Base-by-base conservation (phyloP, 345 rosid genomes). In the Aquilaria sinensis region DNA sequence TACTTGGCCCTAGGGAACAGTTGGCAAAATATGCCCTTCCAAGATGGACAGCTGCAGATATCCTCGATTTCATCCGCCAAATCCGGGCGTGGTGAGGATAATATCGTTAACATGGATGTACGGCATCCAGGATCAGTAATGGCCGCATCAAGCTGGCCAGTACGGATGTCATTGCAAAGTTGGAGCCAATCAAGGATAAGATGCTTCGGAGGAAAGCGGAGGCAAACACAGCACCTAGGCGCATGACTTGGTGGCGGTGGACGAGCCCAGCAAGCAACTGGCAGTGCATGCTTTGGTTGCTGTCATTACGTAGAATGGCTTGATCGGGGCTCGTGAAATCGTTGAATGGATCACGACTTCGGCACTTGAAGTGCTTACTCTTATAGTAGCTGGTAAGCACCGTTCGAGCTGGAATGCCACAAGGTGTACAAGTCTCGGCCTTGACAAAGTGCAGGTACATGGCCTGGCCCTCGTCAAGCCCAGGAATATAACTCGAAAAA, bases 271-370 rank as follows among this genome's bases (percentile, higher is more conserved):
- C 69, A 12, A 83, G 76, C 72, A 83, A 69, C 79, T 85, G 88
- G 78, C 91, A 83, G 47, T 85, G 80, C 88, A 85, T 83, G 86
- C 91, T 85, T 65, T 85, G 91, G 66, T 62, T 55, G 70, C 86
- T 78, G 29, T 85, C 86, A 23, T 77, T 73, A 74, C 91, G 82
- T 54, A 85, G 61, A 67, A 85, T 83, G 53, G 84, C 72, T 31
- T 68, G 80, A 61, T 83, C 81, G 9, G 86, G 86, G 69, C 86
- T 85, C 3, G 88, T 77, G 58, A 58, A 75, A 60, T 85, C 81
- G 33, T 80, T 77, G 64, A 71, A 80, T 1, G 84, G 72, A 61
- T 80, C 88, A 0, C 69, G 73, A 2, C 79, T 15, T 64, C 86
- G 77, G 56, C 73, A 71, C 73, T 74, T 83, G 75, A 85, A 85